phyloP scores from a whole-genome alignment of 208 protist species.

The Leishmania aethiopica region DNA sequence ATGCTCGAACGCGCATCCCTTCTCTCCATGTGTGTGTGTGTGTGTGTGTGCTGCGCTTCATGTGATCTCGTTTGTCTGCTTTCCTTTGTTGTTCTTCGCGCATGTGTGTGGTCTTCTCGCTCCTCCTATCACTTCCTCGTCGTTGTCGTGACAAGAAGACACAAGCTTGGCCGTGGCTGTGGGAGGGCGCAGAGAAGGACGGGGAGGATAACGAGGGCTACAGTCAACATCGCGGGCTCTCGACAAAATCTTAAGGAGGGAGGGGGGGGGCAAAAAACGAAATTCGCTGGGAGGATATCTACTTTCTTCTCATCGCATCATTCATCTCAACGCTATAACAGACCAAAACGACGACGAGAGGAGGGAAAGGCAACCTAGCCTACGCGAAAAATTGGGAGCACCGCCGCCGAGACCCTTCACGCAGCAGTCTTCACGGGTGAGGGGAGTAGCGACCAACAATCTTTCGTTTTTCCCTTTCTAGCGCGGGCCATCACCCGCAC shows the following conservation, averaged over 20 bases:
- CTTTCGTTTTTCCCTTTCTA: neutral
- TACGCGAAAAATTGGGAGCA: neutral
- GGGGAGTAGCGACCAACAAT: too few species aligned
- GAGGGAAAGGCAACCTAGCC: neutral
- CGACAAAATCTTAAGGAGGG: neutral
- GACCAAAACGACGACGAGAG: neutral
- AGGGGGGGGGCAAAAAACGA: neutral
- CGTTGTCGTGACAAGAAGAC: neutral
- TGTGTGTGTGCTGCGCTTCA: neutral
- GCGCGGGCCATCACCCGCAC: neutral
- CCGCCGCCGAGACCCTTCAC: neutral
- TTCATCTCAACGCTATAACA: neutral
- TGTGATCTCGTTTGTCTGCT: neutral
- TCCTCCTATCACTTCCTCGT: neutral
- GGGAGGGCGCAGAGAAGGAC: neutral
- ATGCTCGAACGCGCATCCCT: neutral
- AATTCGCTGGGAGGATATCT: neutral
- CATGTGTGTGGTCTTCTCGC: neutral
- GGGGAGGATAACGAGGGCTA: neutral
- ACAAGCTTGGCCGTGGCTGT: too few species aligned
- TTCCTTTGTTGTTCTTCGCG: neutral
- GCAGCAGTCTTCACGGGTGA: neutral
- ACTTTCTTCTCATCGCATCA: neutral
- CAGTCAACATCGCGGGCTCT: neutral
- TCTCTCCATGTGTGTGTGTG: neutral